Evolutionary conservation across 2,329 filamentous ascomycete species (phyloP), one percentile per base, ranked within the genome.

Genomic region (Alternaria triticimaculans): DNA sequence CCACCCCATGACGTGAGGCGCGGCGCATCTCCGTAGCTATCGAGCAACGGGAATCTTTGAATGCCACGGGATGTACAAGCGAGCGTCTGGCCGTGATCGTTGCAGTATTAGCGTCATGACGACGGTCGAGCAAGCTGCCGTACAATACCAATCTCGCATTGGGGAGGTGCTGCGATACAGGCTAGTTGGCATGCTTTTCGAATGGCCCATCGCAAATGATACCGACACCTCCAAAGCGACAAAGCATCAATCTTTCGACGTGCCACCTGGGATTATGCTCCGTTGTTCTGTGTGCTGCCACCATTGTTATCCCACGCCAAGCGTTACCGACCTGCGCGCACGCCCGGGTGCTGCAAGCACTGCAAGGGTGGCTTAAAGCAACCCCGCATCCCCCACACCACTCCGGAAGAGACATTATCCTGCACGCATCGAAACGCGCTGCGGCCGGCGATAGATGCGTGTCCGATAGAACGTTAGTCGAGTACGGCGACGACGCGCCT

Each of bases 261-360:
- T 41, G n/a, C 37, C n/a, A 41, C 37, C 37, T 41, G n/a, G 37
- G n/a, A 18, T 41, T 41, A 18, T 41, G 37, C 37, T 41, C 37
- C 9, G 37, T 41, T 41, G 37, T 41, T 41, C 37, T 41, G n/a
- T 41, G n/a, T 41, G n/a, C 37, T 41, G n/a, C 37, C n/a, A 18
- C 15, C n/a, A 41, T 41, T 41, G n/a, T 41, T 18, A 68, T 46
- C 70, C 25, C 62, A 64, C 46, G 37, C 37, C n/a, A 18, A 41
- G 37, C 37, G 37, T 41, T 41, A 3, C 37, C n/a, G n/a, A 41
- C 37, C 37, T 41, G n/a, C 37, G n/a, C 37, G 37, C n/a, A 41
- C 37, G 37, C 37, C 37, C n/a, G n/a, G 37, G 37, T 41, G n/a
- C 37, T 41, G n/a, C n/a, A 41, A 41, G 37, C n/a, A 41, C 37